Base-by-base conservation (phyloP, 345 rosid genomes). In the Arabidopsis arenosa region DNA sequence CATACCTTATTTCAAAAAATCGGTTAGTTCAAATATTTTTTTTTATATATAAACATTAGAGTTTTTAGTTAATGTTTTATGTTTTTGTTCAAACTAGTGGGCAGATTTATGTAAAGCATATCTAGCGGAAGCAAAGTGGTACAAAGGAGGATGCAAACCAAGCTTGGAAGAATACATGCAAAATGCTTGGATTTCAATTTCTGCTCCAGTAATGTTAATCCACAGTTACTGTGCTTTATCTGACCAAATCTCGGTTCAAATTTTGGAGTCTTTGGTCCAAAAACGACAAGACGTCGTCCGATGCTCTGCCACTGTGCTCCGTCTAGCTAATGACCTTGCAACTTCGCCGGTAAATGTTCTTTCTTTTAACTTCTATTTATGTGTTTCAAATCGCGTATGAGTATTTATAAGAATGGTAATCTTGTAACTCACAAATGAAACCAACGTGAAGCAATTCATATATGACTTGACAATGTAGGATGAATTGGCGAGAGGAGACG, bases 81-180 rank as follows among this genome's bases (percentile, higher is more conserved):
- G 32, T 2, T 21, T 10, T 21, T 18, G 18, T 47, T 41, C 8
- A 47, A 6, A 68, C 4, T 18, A 86, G 92, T 84, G 84, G 92
- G 76, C 57, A 61, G 80, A 81, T 70, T 3, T 73, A 47, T 80
- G 83, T 33, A 54, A 73, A 72, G 1, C 82, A n/a, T 84, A 60
- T 44, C 40, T 84, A 56, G 4, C 56, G 17, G 92, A 88, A 54
- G 86, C 89, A 7, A 77, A 82, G 2, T 86, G 92, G 90, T 69
- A 70, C 47, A 9, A 63, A 6, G 33, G 8, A 9, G 82, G 82
- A 53, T 79, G 72, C 13, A 80, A 44, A 15, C 86, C 92, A 56
- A 78, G 45, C 1, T 1, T 82, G 0, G 7, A 75, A 58, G 88
- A 86, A 14, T 88, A 82, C 61, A 55, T 85, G 32, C 78, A 81